Evolutionary conservation across 345 rosid species (phyloP), one percentile per base, ranked within the genome.

Genomic region (Acer saccharum): DNA sequence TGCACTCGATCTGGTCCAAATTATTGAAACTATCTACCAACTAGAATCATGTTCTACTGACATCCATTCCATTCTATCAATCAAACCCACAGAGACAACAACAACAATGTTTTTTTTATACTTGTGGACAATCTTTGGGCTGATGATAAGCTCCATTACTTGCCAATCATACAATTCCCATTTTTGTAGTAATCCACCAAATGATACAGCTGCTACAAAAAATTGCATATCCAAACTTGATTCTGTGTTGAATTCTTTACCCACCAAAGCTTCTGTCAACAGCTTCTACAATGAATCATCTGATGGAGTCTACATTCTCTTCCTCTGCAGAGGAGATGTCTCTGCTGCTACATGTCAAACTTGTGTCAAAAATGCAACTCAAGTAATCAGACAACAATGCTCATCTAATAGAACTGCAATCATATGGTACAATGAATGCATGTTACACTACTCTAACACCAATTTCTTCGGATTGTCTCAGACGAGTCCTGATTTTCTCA

Each of bases 321-420:
- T 46, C 10, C 76, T 62, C 44, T 87, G 89, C 57, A 55, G 82
- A 5, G 83, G 84, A 2, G 90, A 87, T 67, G 29, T 84, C 11
- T 21, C 2, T 6, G n/a, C 39, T 32, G 39, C 39, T 32, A 32
- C 39, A 32, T 32, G 39, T 32, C 39, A 44, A 57, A 32, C 39
- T 32, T 32, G 39, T 32, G 39, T 32, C 39, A 32, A 5, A 13
- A 50, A 48, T 10, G 76, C 84, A 6, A 29, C 78, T 35, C 62
- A 68, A 52, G 10, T 6, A 54, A 72, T 77, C 14, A 74, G 23
- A 48, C 10, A 46, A 17, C 43, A 44, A 0, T 46, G 18, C 27
- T 10, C 17, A 9, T 14, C 43, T 87, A 71, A 50, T 52, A 27
- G 54, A 81, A 20, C 27, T 80, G 90, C 86, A 12, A 21, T 67